phyloP scores from a whole-genome alignment of 2,329 filamentous ascomycete species.

The Pyrenophora teres region DNA sequence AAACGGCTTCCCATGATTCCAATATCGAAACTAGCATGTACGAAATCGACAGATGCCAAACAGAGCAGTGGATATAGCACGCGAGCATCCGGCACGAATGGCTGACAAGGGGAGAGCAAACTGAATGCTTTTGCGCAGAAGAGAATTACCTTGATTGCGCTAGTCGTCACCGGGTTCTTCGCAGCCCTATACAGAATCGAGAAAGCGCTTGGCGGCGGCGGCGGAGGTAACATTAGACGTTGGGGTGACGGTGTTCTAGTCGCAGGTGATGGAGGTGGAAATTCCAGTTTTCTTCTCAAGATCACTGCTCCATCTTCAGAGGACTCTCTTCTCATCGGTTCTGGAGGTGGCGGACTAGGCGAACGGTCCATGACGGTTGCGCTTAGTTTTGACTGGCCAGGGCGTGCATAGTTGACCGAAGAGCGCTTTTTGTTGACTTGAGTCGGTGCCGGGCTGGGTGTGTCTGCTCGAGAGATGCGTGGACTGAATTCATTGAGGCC shows the following conservation, averaged over 20 bases:
- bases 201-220: constrained; percentile 20
- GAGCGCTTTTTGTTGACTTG: constrained; percentile 30
- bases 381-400: constrained; percentile 42
- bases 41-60: constrained; percentile 69
- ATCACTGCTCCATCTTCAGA: constrained; percentile 39
- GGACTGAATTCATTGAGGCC: constrained; percentile 42
- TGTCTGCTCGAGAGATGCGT: constrained; percentile 54
- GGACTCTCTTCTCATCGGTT: constrained; percentile 21
- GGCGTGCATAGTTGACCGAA: constrained; percentile 34
- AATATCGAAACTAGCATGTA: constrained; percentile 34
- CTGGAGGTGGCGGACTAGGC: constrained; percentile 38
- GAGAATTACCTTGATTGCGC: constrained; percentile 59
- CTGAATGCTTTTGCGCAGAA: constrained; percentile 72
- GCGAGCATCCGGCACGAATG: constrained; percentile 68
- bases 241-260: constrained; percentile 26
- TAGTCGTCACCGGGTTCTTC: constrained; percentile 39
- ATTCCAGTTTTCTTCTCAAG: constrained; percentile 36
- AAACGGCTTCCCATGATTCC: constrained; percentile 21
- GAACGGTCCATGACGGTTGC: constrained; percentile 40
- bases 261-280: constrained; percentile 24
- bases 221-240: constrained; percentile 43
- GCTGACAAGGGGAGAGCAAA: constrained; percentile 71
- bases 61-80: constrained; percentile 70
- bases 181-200: constrained; percentile 17
- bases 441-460: constrained; percentile 41